These are phyloP conservation scores for Aspergillus sp. DNA, from an alignment of 2,329 filamentous ascomycete species.

Conservation along the genomic window DNA sequence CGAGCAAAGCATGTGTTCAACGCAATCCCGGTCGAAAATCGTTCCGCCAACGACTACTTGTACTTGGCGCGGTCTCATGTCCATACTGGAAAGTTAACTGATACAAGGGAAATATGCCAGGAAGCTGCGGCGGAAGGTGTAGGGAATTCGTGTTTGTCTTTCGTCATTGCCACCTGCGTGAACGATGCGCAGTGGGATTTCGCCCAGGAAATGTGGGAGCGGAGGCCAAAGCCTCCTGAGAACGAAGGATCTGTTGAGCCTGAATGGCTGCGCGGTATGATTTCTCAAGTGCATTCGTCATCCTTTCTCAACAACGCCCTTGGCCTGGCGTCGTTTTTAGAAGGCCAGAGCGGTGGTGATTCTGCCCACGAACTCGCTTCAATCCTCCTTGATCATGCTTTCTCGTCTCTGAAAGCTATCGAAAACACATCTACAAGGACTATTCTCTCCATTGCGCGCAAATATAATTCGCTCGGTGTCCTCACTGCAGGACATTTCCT, in stretches of 20 bases:
- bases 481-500: constrained; percentile 20
- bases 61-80: constrained; percentile 39
- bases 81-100: constrained; percentile 27
- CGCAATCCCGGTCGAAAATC: constrained; percentile 27
- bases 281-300: constrained; percentile 8
- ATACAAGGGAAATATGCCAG: constrained; percentile 35
- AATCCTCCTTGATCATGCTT: constrained; percentile 19
- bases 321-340: constrained; percentile 15
- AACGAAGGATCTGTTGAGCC: not conserved
- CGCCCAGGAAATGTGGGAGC: constrained; percentile 23
- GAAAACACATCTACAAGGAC: constrained; percentile 21
- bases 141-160: constrained; percentile 21
- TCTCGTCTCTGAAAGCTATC: constrained; percentile 18
- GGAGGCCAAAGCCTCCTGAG: constrained; percentile 8
- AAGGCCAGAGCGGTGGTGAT: constrained; percentile 1
- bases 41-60: constrained; percentile 38
- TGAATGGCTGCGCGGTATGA: constrained; percentile 7
- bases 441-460: constrained; percentile 23
- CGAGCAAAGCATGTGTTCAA: constrained; percentile 42
- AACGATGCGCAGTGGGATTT: constrained; percentile 25
- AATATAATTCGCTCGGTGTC: constrained; percentile 17
- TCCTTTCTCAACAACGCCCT: constrained; percentile 15
- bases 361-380: constrained; percentile 10
- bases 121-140: constrained; percentile 25
- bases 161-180: constrained; percentile 24